These are phyloP conservation scores for Hanseniaspora valbyensis DNA, from an alignment of 805 yeast species.

Conservation along the genomic window DNA sequence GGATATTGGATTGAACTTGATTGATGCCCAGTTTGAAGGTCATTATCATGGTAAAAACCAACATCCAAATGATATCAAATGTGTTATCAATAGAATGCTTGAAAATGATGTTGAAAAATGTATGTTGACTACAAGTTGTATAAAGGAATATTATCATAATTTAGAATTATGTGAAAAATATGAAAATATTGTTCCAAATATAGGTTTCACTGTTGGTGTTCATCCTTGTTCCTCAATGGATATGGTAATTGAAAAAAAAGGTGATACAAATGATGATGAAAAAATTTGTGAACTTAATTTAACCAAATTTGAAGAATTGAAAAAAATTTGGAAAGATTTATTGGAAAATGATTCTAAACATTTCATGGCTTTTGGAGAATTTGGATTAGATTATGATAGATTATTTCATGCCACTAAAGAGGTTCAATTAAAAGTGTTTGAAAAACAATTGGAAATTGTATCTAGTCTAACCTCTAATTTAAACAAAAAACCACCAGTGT, in stretches of 20 bases:
- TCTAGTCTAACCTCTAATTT: conserved; percentile 27
- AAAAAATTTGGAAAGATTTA: conserved; percentile 38
- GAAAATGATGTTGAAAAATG: conserved; percentile 53
- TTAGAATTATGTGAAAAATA: conserved; percentile 40
- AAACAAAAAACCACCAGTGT: conserved; percentile 51
- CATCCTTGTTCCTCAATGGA: conserved; percentile 84
- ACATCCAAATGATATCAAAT: conserved; percentile 56
- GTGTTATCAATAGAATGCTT: conserved; percentile 57
- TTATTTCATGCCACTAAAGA: conserved; percentile 60
- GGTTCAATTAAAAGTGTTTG: conserved; percentile 58
- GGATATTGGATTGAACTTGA: conserved; percentile 62
- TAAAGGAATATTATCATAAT: conserved; percentile 55
- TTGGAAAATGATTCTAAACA: conserved; percentile 39
- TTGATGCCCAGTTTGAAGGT: conserved; percentile 84
- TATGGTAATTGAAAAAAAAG: conserved; percentile 30
- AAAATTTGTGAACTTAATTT: conserved; percentile 17
- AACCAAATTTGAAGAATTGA: conserved; percentile 32
- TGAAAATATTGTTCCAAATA: conserved; percentile 22
- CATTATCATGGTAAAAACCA: conserved; percentile 55
- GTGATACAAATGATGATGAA: not conserved
- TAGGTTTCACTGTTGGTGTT: conserved; percentile 76
- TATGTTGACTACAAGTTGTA: conserved; percentile 74
- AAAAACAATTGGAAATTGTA: conserved; percentile 54
- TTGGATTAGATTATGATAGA: conserved; percentile 91
- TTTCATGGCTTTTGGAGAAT: conserved; percentile 84